Evolutionary conservation across 306 rosid genomes (phyloP).

Genomic region (Begonia loranthoides): DNA sequence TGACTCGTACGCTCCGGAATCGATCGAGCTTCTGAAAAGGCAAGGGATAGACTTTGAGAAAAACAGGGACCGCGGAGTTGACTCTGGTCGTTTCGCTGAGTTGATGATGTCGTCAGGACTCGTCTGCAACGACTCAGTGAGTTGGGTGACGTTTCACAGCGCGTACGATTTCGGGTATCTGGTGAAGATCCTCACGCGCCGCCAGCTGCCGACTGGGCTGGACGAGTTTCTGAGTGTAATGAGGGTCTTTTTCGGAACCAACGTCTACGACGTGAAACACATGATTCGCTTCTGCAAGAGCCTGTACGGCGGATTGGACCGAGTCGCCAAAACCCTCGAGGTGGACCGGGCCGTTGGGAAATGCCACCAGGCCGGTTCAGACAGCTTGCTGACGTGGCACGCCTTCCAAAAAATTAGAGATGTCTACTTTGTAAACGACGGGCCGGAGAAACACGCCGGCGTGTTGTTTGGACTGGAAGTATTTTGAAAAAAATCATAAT

Average conservation of each 20-base stretch:
- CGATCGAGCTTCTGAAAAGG: conserved; percentile 43
- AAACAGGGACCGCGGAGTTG: conserved; percentile 27
- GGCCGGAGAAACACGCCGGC: conserved; percentile 48
- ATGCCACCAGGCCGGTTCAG: conserved; percentile 84
- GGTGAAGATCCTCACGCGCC: conserved; percentile 42
- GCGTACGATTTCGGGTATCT: conserved; percentile 65
- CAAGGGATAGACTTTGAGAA: conserved; percentile 56
- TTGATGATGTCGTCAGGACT: conserved; percentile 53
- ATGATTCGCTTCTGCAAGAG: conserved; percentile 51
- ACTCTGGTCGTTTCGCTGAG: conserved; percentile 30
- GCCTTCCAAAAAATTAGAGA: conserved; percentile 54
- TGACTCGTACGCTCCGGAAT: conserved; percentile 39
- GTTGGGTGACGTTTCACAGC: conserved; percentile 71
- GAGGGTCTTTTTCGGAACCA: conserved; percentile 37
- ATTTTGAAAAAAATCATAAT: conserved; percentile 4
- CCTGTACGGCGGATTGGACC: conserved; percentile 60
- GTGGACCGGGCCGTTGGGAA: conserved; percentile 66
- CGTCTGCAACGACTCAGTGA: conserved; percentile 35
- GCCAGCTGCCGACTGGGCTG: conserved; percentile 19
- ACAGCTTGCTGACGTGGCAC: conserved; percentile 69
- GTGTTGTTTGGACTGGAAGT: conserved; percentile 56
- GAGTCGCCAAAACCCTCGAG: conserved; percentile 39
- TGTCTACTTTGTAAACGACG: conserved; percentile 27
- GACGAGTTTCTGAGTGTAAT: conserved; percentile 22
- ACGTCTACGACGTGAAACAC: conserved; percentile 58